Evolutionary conservation across 768 basidiomycete genomes (phyloP), one percentile per base, ranked within the genome.

Genomic region (Kwoniella bestiolae): DNA sequence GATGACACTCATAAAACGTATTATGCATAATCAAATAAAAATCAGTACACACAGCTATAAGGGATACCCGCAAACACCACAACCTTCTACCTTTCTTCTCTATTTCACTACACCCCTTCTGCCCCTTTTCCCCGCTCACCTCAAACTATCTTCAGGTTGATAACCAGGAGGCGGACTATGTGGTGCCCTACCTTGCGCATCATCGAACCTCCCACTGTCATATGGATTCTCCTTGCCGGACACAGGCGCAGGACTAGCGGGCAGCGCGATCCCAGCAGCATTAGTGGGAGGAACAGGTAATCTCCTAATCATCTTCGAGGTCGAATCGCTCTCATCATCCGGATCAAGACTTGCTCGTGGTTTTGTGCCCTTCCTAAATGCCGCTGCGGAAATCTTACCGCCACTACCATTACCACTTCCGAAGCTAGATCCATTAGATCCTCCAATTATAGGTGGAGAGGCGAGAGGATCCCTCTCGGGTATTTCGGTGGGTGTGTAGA

Each of bases 371-470:
- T 58, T 63, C 21, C 75, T 35, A 53, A 77, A 77, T 25, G 75
- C 75, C 16, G 73, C 75, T 8, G 75, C 75, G 3, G 75, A 74
- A 44, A 77, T 77, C 60, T 74, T 77, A 3, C 69, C 72, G 14
- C 31, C 45, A 21, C 45, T 50, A 29, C 47, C 35, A 21, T 12
- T 21, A 8, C 23, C 18, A 34, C 23, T 29, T 6, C 5, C 25
- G 18, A 12, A 5, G 34, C 12, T 8, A 23, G 28, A 8, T 5
- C 5, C n/a, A 18, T n/a, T n/a, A n/a, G n/a, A n/a, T n/a, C n/a
- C n/a, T n/a, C n/a, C 7, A 23, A 34, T 35, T 34, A 51, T 51
- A 6, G 49, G 49, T 55, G 52, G 32, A 32, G 31, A 26, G 25
- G 34, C 60, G 12, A 65, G 25, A 23, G 35, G 34, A n/a, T 58